Conservation (phyloP, 1,284 basidiomycete species). For the Ceratobasidium sp. region DNA sequence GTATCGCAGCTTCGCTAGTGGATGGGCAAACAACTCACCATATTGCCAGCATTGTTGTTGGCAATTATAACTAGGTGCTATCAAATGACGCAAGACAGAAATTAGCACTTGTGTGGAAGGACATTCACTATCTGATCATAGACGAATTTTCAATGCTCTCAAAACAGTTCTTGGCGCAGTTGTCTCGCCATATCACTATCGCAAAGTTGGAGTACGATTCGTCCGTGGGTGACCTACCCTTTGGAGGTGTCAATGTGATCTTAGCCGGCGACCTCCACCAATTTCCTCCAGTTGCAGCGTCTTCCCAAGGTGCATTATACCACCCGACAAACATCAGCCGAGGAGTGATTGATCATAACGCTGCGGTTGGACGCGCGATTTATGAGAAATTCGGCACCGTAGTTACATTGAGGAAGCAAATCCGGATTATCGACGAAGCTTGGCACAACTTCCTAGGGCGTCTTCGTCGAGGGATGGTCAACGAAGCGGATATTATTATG, state of each 20-base stretch:
- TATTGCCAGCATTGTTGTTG: neutral
- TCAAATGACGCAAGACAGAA: neutral
- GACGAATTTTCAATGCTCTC: conserved; percentile 46
- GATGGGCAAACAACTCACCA: conserved; percentile 50
- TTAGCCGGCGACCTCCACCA: conserved; percentile 45
- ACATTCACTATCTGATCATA: conserved; percentile 44
- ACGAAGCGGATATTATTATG: conserved; percentile 48
- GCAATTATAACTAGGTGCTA: neutral
- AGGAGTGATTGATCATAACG: neutral
- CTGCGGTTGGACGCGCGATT: conserved; percentile 47
- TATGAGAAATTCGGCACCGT: conserved; percentile 53
- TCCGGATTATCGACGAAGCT: conserved; percentile 48
- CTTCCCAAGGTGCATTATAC: neutral
- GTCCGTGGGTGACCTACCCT: neutral
- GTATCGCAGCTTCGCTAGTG: conserved; percentile 51
- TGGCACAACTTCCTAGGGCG: conserved; percentile 52
- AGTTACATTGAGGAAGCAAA: conserved; percentile 52
- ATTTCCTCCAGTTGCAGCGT: conserved; percentile 39
- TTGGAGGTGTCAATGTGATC: conserved; percentile 44
- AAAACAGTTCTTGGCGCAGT: conserved; percentile 15
- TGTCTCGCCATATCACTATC: conserved; percentile 26
- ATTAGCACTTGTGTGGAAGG: conserved; percentile 35
- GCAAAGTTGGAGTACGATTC: conserved; percentile 28
- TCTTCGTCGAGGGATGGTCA: conserved; percentile 48
- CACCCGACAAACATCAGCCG: conserved; percentile 30